Conservation (phyloP, 2,329 filamentous ascomycete genomes). For the Botrytis medusae region DNA sequence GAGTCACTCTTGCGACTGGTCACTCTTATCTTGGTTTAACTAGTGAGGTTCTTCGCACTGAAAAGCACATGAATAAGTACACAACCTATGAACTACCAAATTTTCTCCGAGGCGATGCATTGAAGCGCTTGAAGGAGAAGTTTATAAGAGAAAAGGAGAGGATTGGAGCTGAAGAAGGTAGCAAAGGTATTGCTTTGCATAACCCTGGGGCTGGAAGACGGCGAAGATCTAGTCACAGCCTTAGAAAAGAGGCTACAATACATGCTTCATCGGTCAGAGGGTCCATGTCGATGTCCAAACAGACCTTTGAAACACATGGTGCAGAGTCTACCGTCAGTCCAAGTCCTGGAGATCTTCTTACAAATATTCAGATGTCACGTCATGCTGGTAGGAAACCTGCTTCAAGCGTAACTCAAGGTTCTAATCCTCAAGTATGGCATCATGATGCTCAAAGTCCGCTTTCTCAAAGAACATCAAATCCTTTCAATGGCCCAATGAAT, state of each 20-base stretch:
- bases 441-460: slow-evolving; percentile 39
- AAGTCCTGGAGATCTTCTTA: slow-evolving; percentile 75
- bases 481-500: slow-evolving; percentile 52
- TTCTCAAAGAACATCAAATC: slow-evolving; percentile 53
- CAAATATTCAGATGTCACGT: slow-evolving; percentile 71
- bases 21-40: slow-evolving; percentile 93
- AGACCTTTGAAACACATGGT: slow-evolving; percentile 38
- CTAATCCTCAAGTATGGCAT: slow-evolving; percentile 36
- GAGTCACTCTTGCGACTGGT: slow-evolving; percentile 91
- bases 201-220: slow-evolving; percentile 68
- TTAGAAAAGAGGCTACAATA: slow-evolving; percentile 77
- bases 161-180: slow-evolving; percentile 74
- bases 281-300: slow-evolving; percentile 24
- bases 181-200: slow-evolving; percentile 93
- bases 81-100: slow-evolving; percentile 91
- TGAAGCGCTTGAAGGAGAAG: slow-evolving; percentile 88
- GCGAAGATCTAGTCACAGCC: slow-evolving; percentile 68
- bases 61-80: slow-evolving; percentile 90
- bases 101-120: slow-evolving; percentile 77
- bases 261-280: slow-evolving; percentile 51
- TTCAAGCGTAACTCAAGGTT: slow-evolving; percentile 25
- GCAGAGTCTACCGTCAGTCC: slow-evolving; percentile 46
- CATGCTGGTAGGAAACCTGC: slow-evolving; percentile 50
- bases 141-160: slow-evolving; percentile 83
- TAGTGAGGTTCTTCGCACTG: slow-evolving; percentile 86